Percentiles rank a stretch among this genome's conserved stretches.
phyloP scores from a whole-genome alignment of 306 rosid species.

The Gastrolobium bilobum region DNA sequence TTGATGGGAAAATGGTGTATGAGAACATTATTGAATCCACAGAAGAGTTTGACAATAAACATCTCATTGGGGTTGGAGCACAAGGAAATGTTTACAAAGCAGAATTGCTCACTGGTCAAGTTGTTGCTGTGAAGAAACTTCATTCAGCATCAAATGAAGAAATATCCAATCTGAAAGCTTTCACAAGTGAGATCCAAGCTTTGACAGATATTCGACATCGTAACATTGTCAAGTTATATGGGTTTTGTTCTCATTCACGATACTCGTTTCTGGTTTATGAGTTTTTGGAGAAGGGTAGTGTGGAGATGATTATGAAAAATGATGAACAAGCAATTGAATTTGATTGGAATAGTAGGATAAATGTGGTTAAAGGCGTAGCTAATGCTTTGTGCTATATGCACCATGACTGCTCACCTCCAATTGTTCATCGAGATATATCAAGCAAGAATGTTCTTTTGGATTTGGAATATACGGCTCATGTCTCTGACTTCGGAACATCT shows the following conservation, averaged over 20 bases:
- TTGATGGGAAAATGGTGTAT: conserved; percentile 22
- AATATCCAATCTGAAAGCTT: not conserved
- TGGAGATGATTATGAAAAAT: conserved; percentile 19
- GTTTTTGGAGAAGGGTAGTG: conserved; percentile 32
- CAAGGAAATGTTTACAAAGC: conserved; percentile 40
- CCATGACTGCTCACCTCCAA: conserved; percentile 40
- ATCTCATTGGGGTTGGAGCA: conserved; percentile 26
- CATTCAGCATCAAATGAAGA: conserved; percentile 8
- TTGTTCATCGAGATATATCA: conserved; percentile 41
- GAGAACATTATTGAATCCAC: conserved; percentile 35
- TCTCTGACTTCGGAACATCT: conserved; percentile 42
- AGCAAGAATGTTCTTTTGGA: conserved; percentile 40
- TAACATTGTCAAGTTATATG: conserved; percentile 38
- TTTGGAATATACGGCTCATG: conserved; percentile 31
- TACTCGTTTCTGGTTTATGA: conserved; percentile 34
- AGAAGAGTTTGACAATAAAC: conserved; percentile 9
- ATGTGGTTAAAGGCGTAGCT: conserved; percentile 37
- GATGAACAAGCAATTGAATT: conserved; percentile 20
- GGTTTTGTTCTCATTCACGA: conserved; percentile 15
- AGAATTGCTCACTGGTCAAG: conserved; percentile 15
- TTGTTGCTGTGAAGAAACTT: conserved; percentile 47
- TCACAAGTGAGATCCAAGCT: conserved; percentile 19
- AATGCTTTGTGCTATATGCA: conserved; percentile 47
- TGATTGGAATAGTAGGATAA: conserved; percentile 33
- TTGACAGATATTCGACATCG: conserved; percentile 40